Evolutionary conservation across 2,329 filamentous ascomycete species (phyloP), one percentile per base, ranked within the genome.

Genomic region (Onygenales sp.): DNA sequence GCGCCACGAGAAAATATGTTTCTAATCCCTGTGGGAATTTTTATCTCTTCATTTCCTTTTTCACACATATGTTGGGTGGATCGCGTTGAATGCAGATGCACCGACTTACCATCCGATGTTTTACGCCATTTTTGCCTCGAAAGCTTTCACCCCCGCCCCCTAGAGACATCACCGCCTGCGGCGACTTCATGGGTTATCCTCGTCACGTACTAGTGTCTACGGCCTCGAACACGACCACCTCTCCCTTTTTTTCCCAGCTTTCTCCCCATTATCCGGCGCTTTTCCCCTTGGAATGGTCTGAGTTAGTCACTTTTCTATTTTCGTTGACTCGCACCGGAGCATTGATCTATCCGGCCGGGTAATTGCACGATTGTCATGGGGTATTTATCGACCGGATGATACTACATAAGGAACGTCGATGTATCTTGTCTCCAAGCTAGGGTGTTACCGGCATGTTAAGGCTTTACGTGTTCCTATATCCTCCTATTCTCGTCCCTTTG

Each of bases 391-490:
- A 48, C 35, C 35, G 39, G 46, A 33, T 47, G n/a, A 17, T 21
- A 41, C 35, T 36, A n/a, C 33, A 47, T 48, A n/a, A 32, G 43
- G 43, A 17, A 44, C 8, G 14, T 44, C 21, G 31, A 33, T 35
- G 32, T 47, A 13, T 32, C 51, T 38, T 51, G 14, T 43, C 48
- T 49, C 41, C 45, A 51, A 43, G 48, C 51, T 54, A 44, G 36
- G 49, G 52, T 56, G 52, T 56, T 52, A 43, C 50, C 57, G 58
- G 55, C 54, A 44, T 56, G 35, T 47, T 39, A 39, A 49, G 35
- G 46, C 35, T 17, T 47, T 14, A 35, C 45, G 36, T 9, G 32
- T 36, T 47, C n/a, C 31, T 32, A 8, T 32, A 7, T 32, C 17
- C 10, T 39, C 41, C n/a, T 10, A 13, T 13, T 5, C 13, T 27